These are phyloP conservation scores for Cercospora citrullina DNA, from an alignment of 2,329 filamentous ascomycete species.

Conservation along the genomic window DNA sequence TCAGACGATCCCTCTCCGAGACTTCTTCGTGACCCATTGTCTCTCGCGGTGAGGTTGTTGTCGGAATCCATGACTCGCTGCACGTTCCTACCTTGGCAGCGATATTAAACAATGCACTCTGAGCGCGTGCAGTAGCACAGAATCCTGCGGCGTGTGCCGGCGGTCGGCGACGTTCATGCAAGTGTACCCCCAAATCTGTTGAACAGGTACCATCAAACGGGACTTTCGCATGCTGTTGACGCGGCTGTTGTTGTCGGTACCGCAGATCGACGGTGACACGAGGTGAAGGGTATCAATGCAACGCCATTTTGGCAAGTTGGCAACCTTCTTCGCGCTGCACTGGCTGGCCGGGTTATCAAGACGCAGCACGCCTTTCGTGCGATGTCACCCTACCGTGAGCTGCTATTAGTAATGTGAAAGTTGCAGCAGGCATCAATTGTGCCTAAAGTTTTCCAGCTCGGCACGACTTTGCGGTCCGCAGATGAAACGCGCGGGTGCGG, in stretches of 20 bases:
- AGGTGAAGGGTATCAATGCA: background rate
- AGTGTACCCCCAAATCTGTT: slow-evolving; percentile 5
- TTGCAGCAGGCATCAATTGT: slow-evolving; percentile 2
- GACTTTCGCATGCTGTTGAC: slow-evolving; percentile 1
- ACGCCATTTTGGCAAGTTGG: background rate
- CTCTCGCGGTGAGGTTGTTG: background rate
- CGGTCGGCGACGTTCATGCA: slow-evolving; percentile 6
- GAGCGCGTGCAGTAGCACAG: background rate
- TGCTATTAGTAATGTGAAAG: slow-evolving; percentile 14
- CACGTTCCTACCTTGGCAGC: background rate
- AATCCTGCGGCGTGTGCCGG: background rate
- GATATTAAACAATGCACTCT: background rate
- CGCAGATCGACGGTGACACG: slow-evolving; percentile 1
- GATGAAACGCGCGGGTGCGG: slow-evolving; percentile 19
- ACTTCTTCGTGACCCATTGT: background rate
- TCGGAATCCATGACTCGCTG: background rate
- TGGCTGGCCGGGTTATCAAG: background rate
- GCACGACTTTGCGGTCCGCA: slow-evolving; percentile 3
- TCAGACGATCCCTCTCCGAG: background rate
- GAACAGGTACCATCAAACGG: background rate
- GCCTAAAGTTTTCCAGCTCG: slow-evolving; percentile 13
- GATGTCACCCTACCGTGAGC: slow-evolving; percentile 15
- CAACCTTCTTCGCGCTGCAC: background rate
- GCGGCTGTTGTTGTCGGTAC: slow-evolving; percentile 5
- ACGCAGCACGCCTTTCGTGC: background rate